Percentiles rank a stretch among this genome's conserved stretches.
phyloP scores from a whole-genome alignment of 805 yeast species.

The Pachysolen tannophilus region DNA sequence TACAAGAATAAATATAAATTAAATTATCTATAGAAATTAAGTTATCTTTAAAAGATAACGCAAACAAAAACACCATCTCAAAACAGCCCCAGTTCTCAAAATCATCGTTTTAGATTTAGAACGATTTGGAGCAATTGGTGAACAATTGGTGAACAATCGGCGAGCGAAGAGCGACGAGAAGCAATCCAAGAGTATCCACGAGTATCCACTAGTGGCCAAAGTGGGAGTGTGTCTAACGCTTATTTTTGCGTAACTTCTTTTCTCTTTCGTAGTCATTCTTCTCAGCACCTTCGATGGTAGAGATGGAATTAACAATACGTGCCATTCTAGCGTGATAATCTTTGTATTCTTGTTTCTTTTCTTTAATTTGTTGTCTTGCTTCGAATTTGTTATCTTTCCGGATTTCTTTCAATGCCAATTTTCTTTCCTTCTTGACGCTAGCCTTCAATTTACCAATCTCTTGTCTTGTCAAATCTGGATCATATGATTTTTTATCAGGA shows the following conservation, averaged over 20 bases:
- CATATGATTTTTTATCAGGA: constrained; percentile 90
- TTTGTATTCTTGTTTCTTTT: constrained; percentile 64
- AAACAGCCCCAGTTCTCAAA: no score
- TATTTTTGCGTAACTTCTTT: constrained; percentile 53
- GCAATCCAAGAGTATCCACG: background rate
- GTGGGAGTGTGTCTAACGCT: no score
- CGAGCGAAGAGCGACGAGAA: constrained; percentile 17
- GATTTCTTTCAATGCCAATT: constrained; percentile 79
- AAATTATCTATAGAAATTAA: no score
- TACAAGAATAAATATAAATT: no score
- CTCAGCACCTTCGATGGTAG: constrained; percentile 92
- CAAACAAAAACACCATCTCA: no score
- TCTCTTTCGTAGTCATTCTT: constrained; percentile 89
- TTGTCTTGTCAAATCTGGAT: constrained; percentile 70
- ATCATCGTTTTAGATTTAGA: no score
- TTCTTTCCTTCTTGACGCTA: constrained; percentile 86
- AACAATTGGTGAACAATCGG: constrained; percentile 18
- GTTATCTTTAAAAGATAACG: no score
- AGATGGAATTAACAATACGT: constrained; percentile 74
- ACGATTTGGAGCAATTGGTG: no score
- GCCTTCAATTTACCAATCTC: constrained; percentile 78
- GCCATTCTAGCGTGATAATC: constrained; percentile 90
- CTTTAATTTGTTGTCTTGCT: constrained; percentile 76
- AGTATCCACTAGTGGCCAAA: constrained; percentile 11
- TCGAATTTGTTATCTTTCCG: constrained; percentile 83